A percentile compares a stretch with the other conserved stretches of the same genome.
These are phyloP conservation scores for Hanseniaspora jakobsenii DNA, from an alignment of 805 yeast genomes.

Conservation along the genomic window DNA sequence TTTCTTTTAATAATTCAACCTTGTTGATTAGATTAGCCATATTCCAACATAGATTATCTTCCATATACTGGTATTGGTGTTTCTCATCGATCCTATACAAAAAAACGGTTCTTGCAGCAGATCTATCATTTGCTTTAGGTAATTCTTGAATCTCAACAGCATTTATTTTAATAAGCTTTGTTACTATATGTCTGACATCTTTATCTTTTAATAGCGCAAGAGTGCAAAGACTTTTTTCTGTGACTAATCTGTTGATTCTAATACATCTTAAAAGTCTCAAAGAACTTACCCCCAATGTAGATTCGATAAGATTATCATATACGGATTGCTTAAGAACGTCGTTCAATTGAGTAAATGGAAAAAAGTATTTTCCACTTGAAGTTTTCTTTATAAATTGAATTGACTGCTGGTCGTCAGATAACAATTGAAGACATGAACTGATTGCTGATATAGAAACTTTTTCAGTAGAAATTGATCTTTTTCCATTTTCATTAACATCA, in stretches of 20 bases:
- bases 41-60: conserved; percentile 38
- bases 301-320: conserved; percentile 46
- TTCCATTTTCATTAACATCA: conserved; percentile 22
- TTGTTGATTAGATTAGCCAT: conserved; percentile 38
- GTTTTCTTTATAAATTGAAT: conserved; percentile 52
- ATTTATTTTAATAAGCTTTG: conserved; percentile 54
- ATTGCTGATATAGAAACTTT: conserved; percentile 27
- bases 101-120: conserved; percentile 78
- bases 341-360: conserved; percentile 47
- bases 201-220: conserved; percentile 65
- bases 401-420: conserved; percentile 36
- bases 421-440: conserved; percentile 56
- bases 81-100: conserved; percentile 60
- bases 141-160: conserved; percentile 83
- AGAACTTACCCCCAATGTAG: conserved; percentile 54
- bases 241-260: conserved; percentile 55
- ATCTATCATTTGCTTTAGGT: conserved; percentile 82
- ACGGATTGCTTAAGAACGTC: conserved; percentile 37
- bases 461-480: conserved; percentile 19
- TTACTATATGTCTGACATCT: conserved; percentile 59
- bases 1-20: conserved; percentile 44
- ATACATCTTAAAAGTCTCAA: conserved; percentile 69
- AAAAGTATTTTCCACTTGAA: conserved; percentile 44
- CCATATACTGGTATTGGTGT: conserved; percentile 37
- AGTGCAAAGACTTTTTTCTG: conserved; percentile 72